phyloP scores from a whole-genome alignment of 495 filamentous ascomycete genomes.

The Tuber microsphaerosporum region DNA sequence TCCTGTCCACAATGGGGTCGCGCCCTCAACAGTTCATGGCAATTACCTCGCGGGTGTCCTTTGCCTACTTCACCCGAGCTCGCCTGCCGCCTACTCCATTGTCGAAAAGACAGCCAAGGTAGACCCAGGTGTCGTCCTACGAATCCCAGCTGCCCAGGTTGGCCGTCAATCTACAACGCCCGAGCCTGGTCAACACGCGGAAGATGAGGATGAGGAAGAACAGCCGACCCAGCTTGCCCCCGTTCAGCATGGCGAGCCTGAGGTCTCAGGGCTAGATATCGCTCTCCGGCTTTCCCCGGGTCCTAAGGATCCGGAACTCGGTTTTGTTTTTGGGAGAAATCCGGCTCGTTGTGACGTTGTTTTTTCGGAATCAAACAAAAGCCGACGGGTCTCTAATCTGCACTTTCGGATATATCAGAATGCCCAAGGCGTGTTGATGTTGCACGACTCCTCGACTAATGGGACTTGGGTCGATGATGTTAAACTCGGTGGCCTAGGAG shows the following conservation, averaged over 20 bases:
- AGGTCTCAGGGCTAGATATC: constrained; percentile 48
- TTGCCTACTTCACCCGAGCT: constrained; percentile 76
- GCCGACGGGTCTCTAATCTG: constrained; percentile 67
- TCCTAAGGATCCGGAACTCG: constrained; percentile 56
- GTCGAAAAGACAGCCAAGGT: constrained; percentile 52
- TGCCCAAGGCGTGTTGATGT: constrained; percentile 69
- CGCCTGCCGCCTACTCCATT: constrained; percentile 61
- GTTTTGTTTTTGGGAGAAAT: constrained; percentile 84
- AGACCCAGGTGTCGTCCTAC: constrained; percentile 55
- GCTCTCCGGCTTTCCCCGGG: constrained; percentile 70
- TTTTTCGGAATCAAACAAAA: constrained; percentile 47
- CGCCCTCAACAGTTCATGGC: constrained; percentile 68
- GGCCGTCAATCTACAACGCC: background rate
- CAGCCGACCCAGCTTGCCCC: constrained; percentile 49
- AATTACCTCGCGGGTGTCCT: constrained; percentile 80
- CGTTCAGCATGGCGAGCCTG: constrained; percentile 48
- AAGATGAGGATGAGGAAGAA: constrained; percentile 49
- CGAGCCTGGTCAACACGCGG: constrained; percentile 35
- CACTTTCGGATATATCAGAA: constrained; percentile 92
- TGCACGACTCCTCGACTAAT: constrained; percentile 86
- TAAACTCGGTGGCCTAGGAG: constrained; percentile 47
- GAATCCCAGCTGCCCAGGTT: constrained; percentile 30
- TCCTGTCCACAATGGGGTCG: constrained; percentile 69
- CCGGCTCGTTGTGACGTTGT: constrained; percentile 63
- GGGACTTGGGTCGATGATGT: constrained; percentile 75